phyloP scores from a whole-genome alignment of 306 rosid species.

The Quercus robur region DNA sequence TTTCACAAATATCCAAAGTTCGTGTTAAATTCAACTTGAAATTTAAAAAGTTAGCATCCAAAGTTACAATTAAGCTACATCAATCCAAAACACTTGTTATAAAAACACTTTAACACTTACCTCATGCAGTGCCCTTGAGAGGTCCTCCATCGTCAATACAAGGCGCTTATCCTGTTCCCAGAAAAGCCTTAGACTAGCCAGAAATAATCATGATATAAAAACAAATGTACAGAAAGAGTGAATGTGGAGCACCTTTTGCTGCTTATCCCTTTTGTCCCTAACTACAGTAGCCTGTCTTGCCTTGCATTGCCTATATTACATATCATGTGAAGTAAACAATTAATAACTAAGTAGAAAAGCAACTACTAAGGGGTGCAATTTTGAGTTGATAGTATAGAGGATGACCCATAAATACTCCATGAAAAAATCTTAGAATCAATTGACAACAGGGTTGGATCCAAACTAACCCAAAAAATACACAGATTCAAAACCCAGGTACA shows the following conservation, averaged over 20 bases:
- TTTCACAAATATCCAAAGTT: background rate
- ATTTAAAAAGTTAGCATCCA: background rate
- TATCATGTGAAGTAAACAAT: constrained; percentile 14
- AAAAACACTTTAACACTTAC: constrained; percentile 27
- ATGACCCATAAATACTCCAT: background rate
- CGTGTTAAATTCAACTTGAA: background rate
- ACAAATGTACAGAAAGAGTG: background rate
- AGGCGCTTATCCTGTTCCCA: constrained; percentile 78
- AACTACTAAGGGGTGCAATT: background rate
- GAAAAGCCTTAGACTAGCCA: constrained; percentile 18
- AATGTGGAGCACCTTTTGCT: constrained; percentile 67
- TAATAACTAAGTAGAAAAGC: background rate
- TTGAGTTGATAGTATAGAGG: background rate
- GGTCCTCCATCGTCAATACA: constrained; percentile 78
- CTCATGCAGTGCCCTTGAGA: constrained; percentile 70
- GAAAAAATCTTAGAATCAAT: background rate
- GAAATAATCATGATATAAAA: background rate
- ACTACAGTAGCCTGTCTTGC: constrained; percentile 82
- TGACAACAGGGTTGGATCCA: background rate
- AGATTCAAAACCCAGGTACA: background rate
- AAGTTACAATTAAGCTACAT: background rate
- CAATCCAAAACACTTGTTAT: background rate
- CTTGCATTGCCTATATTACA: constrained; percentile 74
- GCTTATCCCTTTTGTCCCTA: constrained; percentile 92
- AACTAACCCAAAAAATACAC: background rate